Evolutionary conservation across 495 filamentous ascomycete genomes (phyloP), one percentile per base, ranked within the genome.

Genomic region (Glutinoglossum americanum): DNA sequence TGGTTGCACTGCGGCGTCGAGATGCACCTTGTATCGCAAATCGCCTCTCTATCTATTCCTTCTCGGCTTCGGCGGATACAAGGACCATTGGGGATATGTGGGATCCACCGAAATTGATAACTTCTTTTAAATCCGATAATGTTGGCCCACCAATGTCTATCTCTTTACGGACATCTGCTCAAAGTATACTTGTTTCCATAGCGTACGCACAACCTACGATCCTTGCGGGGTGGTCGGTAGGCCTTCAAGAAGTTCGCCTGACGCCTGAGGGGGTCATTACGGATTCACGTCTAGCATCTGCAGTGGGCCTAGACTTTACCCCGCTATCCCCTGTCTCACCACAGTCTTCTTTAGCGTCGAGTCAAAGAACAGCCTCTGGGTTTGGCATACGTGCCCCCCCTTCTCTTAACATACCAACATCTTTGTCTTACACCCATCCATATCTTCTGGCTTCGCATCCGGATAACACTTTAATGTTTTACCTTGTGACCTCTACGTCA

Each of bases 391-490:
- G 35, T 7, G 26, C 35, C 19, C n/a, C 54, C 3, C 28, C 15
- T 39, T 35, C 54, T 30, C 28, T 51, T 4, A 33, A 19, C 33
- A 70, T 76, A 26, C 87, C 87, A 45, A 88, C 82, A 13, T 84
- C 80, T 0, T 71, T 97, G 41, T 85, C 84, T 49, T 94, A 95
- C 68, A 82, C 80, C 11, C 89, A 95, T 62, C 93, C 92, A 5
- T 98, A 96, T 63, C 80, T 98, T 9, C 74, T 98, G 9, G 81
- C 84, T 6, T 87, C 88, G 0, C 81, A 94, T 60, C 79, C 83
- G 2, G 92, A 98, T 65, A 98, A 98, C 64, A 98, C 92, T 0
- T 73, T 98, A 55, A 85, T 88, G 0, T 74, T 95, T 59, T 87
- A 92, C 62, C 74, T 94, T 39, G 84, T 90, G 62, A 87, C 77